These are phyloP conservation scores for Arachis monticola DNA, from an alignment of 331 rosid species.

Conservation along the genomic window DNA sequence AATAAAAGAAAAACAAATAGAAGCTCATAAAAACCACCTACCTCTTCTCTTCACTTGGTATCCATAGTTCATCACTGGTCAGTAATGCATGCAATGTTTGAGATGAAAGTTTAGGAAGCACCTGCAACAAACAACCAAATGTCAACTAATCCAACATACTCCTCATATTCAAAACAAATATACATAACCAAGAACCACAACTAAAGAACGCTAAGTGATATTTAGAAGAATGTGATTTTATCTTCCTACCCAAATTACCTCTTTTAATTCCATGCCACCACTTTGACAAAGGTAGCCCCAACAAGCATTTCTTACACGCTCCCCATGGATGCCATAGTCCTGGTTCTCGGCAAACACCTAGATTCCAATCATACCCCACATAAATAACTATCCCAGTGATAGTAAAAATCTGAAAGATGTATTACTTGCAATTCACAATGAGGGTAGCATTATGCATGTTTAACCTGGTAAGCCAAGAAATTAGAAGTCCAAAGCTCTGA, in stretches of 20 bases:
- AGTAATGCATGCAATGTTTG: conserved; percentile 86
- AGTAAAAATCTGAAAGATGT: conserved; percentile 7
- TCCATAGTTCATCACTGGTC: conserved; percentile 91
- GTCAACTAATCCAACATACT: conserved; percentile 15
- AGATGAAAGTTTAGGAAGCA: conserved; percentile 91
- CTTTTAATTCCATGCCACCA: conserved; percentile 96
- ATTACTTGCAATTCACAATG: conserved; percentile 33
- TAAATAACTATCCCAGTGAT: conserved; percentile 26
- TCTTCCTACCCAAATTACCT: conserved; percentile 61
- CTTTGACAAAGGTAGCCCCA: conserved; percentile 99
- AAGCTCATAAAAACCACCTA: conserved; percentile 45
- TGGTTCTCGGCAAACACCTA: conserved; percentile 97
- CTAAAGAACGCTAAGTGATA: conserved; percentile 33
- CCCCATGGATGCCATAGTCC: conserved; percentile 94
- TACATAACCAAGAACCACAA: conserved; percentile 35
- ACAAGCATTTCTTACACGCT: conserved; percentile 95
- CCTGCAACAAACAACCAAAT: conserved; percentile 55
- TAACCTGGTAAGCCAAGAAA: conserved; percentile 97
- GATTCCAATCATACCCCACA: conserved; percentile 35
- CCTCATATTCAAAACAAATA: conserved; percentile 19
- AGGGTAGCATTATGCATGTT: conserved; percentile 35
- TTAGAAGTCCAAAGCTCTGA: conserved; percentile 97
- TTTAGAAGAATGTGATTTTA: conserved; percentile 33
- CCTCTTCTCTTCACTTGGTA: conserved; percentile 89
- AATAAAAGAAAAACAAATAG: conserved; percentile 27